These are phyloP conservation scores for Uromyces viciae-fabae DNA, from an alignment of 1,284 basidiomycete species.

Conservation along the genomic window DNA sequence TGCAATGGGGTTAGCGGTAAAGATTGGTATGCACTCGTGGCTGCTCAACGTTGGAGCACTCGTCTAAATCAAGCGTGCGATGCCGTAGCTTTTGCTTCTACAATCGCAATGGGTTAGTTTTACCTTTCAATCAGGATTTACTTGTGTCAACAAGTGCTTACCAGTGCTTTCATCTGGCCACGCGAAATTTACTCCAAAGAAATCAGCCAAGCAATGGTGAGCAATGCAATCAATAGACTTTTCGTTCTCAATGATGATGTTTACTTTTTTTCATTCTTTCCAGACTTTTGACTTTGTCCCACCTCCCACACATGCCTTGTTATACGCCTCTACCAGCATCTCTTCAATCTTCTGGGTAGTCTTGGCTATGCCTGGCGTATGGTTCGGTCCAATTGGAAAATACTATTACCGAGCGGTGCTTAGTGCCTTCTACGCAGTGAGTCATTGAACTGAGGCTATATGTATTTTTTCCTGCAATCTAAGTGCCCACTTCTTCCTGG, in stretches of 20 bases:
- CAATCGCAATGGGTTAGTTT: conserved; percentile 31
- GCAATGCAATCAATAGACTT: neutral
- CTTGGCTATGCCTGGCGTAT: conserved; percentile 39
- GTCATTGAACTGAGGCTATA: neutral
- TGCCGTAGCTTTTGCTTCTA: conserved; percentile 40
- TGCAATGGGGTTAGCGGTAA: conserved; percentile 40
- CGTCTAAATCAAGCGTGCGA: conserved; percentile 38
- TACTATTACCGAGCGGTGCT: conserved; percentile 45
- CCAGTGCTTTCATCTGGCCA: neutral
- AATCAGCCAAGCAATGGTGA: conserved; percentile 42
- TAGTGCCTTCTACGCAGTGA: conserved; percentile 40
- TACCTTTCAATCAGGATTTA: neutral
- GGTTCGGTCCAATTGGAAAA: conserved; percentile 44
- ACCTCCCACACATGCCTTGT: conserved; percentile 29
- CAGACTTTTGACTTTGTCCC: conserved; percentile 43
- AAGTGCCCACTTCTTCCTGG: neutral
- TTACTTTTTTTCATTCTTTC: neutral
- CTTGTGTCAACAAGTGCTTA: neutral
- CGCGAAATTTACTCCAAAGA: neutral
- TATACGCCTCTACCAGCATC: conserved; percentile 37
- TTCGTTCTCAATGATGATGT: neutral
- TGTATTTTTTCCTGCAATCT: neutral
- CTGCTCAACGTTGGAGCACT: conserved; percentile 43
- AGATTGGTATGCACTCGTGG: conserved; percentile 45
- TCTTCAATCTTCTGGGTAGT: conserved; percentile 43